A percentile compares a stretch with the other conserved stretches of the same genome.
These are phyloP conservation scores for Moesziomyces sp. DNA, from an alignment of 1,284 basidiomycete species.

Conservation along the genomic window DNA sequence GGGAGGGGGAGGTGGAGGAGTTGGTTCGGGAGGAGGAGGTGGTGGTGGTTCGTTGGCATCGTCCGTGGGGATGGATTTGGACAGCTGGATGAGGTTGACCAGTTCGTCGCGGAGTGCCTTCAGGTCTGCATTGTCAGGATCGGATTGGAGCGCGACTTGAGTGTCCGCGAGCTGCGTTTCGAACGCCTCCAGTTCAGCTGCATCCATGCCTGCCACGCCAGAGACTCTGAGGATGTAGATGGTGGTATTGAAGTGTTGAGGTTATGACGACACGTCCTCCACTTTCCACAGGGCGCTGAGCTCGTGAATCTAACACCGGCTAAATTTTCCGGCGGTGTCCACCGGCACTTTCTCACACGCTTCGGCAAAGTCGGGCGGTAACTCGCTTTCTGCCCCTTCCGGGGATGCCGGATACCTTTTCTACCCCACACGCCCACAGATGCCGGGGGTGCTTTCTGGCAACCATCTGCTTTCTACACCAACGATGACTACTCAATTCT, in stretches of 20 bases:
- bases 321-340: not conserved
- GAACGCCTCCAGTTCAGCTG: slow-evolving; percentile 27
- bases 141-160: slow-evolving; percentile 81
- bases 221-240: too few relatives aligned
- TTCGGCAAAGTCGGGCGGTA: not conserved
- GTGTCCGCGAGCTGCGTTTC: slow-evolving; percentile 78
- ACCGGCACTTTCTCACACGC: not conserved
- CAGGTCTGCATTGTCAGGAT: slow-evolving; percentile 82
- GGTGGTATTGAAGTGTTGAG: too few relatives aligned
- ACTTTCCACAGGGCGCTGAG: not conserved
- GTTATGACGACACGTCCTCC: too few relatives aligned
- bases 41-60: too few relatives aligned
- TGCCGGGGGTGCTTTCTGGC: not conserved
- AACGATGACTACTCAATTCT: slow-evolving; percentile 8
- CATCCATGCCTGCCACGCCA: slow-evolving; percentile 8
- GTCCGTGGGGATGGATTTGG: slow-evolving; percentile 67
- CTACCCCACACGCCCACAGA: not conserved
- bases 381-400: not conserved
- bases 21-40: too few relatives aligned
- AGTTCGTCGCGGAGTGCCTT: slow-evolving; percentile 81
- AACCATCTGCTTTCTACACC: not conserved
- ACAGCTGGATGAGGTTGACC: slow-evolving; percentile 87
- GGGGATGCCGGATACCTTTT: not conserved
- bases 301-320: not conserved
- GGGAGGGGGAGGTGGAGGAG: too few relatives aligned